Base-by-base conservation (phyloP, 176 grass and related monocot species). In the Carex myosuroides region DNA sequence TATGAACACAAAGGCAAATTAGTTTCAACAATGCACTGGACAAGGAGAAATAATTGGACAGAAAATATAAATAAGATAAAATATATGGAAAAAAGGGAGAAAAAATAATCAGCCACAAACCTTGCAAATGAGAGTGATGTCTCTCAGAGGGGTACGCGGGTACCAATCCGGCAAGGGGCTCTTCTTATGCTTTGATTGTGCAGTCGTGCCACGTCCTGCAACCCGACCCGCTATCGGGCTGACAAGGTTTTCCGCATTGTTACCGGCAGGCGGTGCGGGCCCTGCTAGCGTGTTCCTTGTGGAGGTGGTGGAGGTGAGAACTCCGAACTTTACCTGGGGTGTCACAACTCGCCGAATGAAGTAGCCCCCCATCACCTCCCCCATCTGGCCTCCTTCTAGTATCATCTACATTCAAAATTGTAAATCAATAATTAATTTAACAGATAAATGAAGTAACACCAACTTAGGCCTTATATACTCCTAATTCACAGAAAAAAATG, bases 151-250 rank as follows among this genome's bases (percentile, higher is more conserved):
- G 16, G 82, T 89, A 81, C 93, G 87, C 0, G 82, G 90, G 78
- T 92, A 95, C 93, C 93, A 95, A 26, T 90, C 85, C 0, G 90
- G 90, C 3, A 95, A 84, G 46, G 85, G 87, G 85, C 88, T 95
- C 82, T 71, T 94, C 85, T 87, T 86, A 1, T 64, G 83, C 85
- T 56, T 89, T 90, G 73, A 82, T 88, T 87, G 91, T 94, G 70
- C 85, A 90, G 59, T 48, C 84, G 4, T 61, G 71, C 0, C 70
- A 48, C 57, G 66, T 18, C 8, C 20, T n/a, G 52, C 73, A 60
- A 56, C 66, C 22, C 50, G 62, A 18, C 87, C 26, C 60, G 83
- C 67, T 60, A 60, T 81, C 5, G 59, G 81, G 78, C 81, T 81
- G 59, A 77, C 72, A 14, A 74, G 12, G 9, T 72, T 84, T 42